Base-by-base conservation (phyloP, 176 grass and related monocot genomes). In the Saccharum officinarum region DNA sequence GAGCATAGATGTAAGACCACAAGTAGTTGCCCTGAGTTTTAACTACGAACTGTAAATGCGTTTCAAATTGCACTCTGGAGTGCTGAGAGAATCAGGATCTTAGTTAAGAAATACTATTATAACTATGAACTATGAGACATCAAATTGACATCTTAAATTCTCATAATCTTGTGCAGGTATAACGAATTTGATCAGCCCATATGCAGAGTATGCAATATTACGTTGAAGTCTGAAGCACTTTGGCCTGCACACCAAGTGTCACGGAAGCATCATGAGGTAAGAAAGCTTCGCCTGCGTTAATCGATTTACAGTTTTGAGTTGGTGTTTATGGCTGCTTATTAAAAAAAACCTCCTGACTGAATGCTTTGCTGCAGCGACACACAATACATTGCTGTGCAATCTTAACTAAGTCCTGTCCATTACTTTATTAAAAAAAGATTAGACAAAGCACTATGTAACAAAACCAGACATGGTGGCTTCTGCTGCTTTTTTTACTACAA, bases 171-270 rank as follows among this genome's bases (percentile, higher is more conserved):
- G 14, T 88, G 70, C 80, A 99, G 97, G 86, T 96, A 99, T 77
- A 99, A 99, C 71, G 94, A 99, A 57, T 92, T 88, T 34, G 97
- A 95, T 55, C 97, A 96, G 81, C 92, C 92, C 38, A 89, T 94
- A 88, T 96, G 97, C 79, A 94, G 81, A 90, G 82, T 99, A 18
- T 99, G 97, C 88, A 99, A 99, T 64, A 54, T 97, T 31, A 86
- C 86, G 10, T 63, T 99, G 7, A 99, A 99, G 90, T 99, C 97
- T 57, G 97, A 99, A 75, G 92, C 97, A 73, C 78, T 88, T 64
- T 99, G 97, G 97, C 94, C 94, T 33, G 97, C 97, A 59, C 97
- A 99, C 76, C 94, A 96, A 88, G 94, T 92, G 76, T 99, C 97
- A 23, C 84, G 81, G 49, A 99, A 94, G 61, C 97, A 99, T 91